Conservation (phyloP, 495 filamentous ascomycete genomes). For the Penicillium arizonense region DNA sequence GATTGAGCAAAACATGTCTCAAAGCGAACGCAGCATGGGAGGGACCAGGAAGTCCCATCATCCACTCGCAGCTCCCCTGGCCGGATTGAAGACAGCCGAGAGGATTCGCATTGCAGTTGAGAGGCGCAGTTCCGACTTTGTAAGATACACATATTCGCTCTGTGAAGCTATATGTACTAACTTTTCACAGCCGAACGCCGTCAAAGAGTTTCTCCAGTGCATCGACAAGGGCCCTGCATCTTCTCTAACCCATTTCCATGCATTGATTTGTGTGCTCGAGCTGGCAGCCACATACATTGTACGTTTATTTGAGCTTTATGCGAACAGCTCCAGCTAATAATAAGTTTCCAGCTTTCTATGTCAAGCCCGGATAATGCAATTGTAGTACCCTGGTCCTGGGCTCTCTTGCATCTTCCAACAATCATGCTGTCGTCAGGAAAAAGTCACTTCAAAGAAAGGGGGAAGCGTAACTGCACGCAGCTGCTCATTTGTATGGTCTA, state of each 20-base stretch:
- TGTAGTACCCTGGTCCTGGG: constrained; percentile 13
- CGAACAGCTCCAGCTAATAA: neutral
- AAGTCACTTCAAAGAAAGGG: neutral
- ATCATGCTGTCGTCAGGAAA: constrained; percentile 1
- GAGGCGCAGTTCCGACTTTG: neutral
- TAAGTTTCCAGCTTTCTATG: constrained; percentile 4
- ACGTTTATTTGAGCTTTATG: neutral
- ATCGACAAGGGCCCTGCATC: neutral
- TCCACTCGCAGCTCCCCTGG: neutral
- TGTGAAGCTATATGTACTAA: neutral
- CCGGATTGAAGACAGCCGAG: neutral
- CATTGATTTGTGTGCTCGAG: constrained; percentile 5
- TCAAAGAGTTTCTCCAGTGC: neutral
- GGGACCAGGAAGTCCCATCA: neutral
- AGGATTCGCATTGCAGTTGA: neutral
- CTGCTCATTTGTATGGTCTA: neutral
- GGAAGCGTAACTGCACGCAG: neutral
- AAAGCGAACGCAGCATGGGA: neutral
- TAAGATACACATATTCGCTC: neutral
- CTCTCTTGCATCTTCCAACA: constrained; percentile 3
- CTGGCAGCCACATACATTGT: constrained; percentile 4
- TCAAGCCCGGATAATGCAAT: constrained; percentile 7
- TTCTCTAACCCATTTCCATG: neutral
- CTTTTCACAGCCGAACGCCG: neutral
- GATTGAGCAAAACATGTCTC: neutral